These are phyloP conservation scores for Diaporthe aspalathi DNA, from an alignment of 2,329 filamentous ascomycete genomes.

Conservation along the genomic window DNA sequence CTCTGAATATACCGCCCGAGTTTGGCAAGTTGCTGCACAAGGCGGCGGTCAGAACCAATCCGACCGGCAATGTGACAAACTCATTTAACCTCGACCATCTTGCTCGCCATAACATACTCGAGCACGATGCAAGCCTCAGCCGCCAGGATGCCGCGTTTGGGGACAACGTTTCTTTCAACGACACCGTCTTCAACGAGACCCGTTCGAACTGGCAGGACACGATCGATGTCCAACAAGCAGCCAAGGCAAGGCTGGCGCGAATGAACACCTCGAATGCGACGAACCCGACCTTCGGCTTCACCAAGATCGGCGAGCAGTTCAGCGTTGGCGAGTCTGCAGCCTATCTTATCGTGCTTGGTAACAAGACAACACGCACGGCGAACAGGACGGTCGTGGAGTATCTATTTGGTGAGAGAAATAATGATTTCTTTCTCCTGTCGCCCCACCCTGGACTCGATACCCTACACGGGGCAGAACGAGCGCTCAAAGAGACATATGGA, in stretches of 20 bases:
- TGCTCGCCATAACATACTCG: constrained; percentile 58
- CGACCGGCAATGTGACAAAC: constrained; percentile 55
- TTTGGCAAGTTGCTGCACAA: constrained; percentile 56
- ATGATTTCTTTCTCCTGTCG: too few relatives aligned
- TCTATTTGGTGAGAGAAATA: constrained; percentile 54
- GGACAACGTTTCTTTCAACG: constrained; percentile 63
- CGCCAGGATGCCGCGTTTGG: constrained; percentile 59
- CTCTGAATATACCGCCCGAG: constrained; percentile 56
- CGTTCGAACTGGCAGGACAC: constrained; percentile 58
- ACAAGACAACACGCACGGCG: constrained; percentile 53
- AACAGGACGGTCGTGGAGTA: constrained; percentile 54
- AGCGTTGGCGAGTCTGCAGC: constrained; percentile 63
- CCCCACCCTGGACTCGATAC: not conserved
- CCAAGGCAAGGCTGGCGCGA: constrained; percentile 58
- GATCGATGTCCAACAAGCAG: constrained; percentile 55
- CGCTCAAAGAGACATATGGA: too few relatives aligned
- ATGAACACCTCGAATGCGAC: constrained; percentile 55
- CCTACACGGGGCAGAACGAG: too few relatives aligned
- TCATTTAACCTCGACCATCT: constrained; percentile 54
- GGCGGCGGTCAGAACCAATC: constrained; percentile 54
- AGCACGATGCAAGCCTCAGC: constrained; percentile 59
- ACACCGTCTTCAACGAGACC: constrained; percentile 60
- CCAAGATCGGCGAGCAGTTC: constrained; percentile 54
- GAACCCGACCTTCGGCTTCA: constrained; percentile 63
- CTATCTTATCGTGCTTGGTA: constrained; percentile 61